Base-by-base conservation (phyloP, 805 yeast species). In the Metschnikowia henanensis region DNA sequence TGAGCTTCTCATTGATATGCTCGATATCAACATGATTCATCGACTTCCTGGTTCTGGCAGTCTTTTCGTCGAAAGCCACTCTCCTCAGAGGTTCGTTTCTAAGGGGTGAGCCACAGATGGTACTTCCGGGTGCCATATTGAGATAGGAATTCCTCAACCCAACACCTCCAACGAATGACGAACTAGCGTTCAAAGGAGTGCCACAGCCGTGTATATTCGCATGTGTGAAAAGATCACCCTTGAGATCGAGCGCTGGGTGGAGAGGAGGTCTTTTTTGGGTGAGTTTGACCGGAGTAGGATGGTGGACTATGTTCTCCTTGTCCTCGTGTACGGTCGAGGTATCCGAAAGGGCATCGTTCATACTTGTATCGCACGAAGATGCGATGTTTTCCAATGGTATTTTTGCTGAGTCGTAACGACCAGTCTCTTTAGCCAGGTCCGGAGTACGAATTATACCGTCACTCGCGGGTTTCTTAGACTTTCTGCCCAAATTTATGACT, bases 81-180 rank as follows among this genome's bases (percentile, higher is more conserved):
- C 30, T 20, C 18, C 20, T 22, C 23, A 44, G 37, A 21, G 42
- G 15, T 6, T 58, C 60, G 29, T 39, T 49, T 8, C 52, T 35
- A 25, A 62, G 62, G 15, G 67, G 73, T 31, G 69, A 61, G 4
- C 62, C 59, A 10, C 60, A 52, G 25, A 53, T 50, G 18, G 56
- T 59, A 25, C 41, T 54, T 15, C 58, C 49, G 16, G 55, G 49
- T 38, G 62, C 52, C 37, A 68, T 62, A 37, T 61, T 59, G 50
- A 66, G 64, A 46, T 61, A 65, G 34, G 63, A 60, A 49, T 63
- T 68, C 6, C 76, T 73, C 37, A 71, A 58, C 2, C 76, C 76
- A 12, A 70, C 66, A 7, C 67, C 66, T 30, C 63, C 58, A n/a
- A 56, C 52, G 35, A 59, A 50, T 18, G 55, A 57, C 31, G 56